Percentiles rank a stretch among this genome's conserved stretches.
phyloP scores from a whole-genome alignment of 257 asterid species.

The Nicotiana tabacum region DNA sequence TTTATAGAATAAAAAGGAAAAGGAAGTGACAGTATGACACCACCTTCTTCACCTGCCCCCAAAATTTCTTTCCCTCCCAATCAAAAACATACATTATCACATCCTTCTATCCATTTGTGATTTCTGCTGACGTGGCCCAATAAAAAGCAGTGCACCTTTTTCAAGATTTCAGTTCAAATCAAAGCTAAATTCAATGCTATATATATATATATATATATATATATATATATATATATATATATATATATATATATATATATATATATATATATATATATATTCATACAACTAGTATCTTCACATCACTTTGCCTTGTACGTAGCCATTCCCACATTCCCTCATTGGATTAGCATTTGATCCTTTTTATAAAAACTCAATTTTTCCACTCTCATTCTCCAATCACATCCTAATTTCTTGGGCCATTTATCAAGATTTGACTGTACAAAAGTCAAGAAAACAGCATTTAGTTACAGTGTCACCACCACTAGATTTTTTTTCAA shows the following conservation, averaged over 20 bases:
- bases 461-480: not conserved
- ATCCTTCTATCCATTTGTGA: constrained; percentile 50
- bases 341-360: not conserved
- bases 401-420: not conserved
- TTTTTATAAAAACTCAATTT: not conserved
- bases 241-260: no score
- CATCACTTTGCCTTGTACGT: not conserved
- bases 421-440: not conserved
- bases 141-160: constrained; percentile 8
- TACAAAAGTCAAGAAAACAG: not conserved
- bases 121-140: constrained; percentile 58
- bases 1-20: no score
- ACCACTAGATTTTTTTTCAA: constrained; percentile 1
- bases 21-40: not conserved
- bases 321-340: not conserved
- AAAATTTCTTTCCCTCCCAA: not conserved
- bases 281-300: not conserved
- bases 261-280: not conserved
- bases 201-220: no score
- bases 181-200: not conserved
- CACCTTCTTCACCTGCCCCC: not conserved
- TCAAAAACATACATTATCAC: constrained; percentile 24
- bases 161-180: not conserved
- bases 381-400: not conserved
- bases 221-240: no score